A percentile compares a stretch with the other conserved stretches of the same genome.
Evolutionary conservation across 2,329 filamentous ascomycete species (phyloP).

Genomic region (Neopestalotiopsis rosae): DNA sequence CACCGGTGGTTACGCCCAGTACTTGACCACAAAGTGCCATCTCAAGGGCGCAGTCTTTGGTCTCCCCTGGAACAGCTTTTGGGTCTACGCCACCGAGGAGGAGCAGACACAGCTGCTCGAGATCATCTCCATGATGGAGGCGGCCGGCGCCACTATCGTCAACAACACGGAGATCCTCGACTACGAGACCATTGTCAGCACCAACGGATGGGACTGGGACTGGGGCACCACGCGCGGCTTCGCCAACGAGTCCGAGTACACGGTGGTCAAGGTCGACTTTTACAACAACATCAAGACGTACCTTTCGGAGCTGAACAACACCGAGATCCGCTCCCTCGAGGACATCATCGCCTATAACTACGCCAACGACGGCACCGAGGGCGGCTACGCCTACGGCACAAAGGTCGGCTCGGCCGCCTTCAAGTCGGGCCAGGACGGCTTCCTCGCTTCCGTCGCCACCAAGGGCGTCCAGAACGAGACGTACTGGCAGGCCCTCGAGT

Average conservation of each 20-base stretch:
- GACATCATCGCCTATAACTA: constrained; percentile 71
- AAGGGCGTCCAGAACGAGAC: constrained; percentile 67
- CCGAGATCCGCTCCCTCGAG: constrained; percentile 61
- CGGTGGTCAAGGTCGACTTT: constrained; percentile 14
- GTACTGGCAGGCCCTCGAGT: constrained; percentile 71
- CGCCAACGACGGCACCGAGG: constrained; percentile 69
- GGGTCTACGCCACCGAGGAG: constrained; percentile 62
- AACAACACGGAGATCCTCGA: constrained; percentile 73
- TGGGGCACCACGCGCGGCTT: constrained; percentile 54
- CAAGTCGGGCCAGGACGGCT: constrained; percentile 73
- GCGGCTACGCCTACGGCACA: constrained; percentile 61
- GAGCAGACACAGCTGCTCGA: constrained; percentile 48
- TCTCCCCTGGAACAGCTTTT: constrained; percentile 75
- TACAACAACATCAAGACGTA: constrained; percentile 16
- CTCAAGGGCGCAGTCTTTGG: constrained; percentile 71
- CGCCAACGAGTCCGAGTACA: constrained; percentile 11
- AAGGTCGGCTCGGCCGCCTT: constrained; percentile 62
- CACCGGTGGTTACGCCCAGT: constrained; percentile 59
- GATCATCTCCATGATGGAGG: constrained; percentile 58
- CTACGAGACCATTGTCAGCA: constrained; percentile 66
- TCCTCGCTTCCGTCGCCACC: constrained; percentile 66
- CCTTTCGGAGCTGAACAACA: constrained; percentile 60
- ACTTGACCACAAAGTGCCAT: constrained; percentile 56
- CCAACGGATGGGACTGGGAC: constrained; percentile 77
- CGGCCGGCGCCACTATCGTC: constrained; percentile 69